These are phyloP conservation scores for Cnidoscolus chayamansa DNA, from an alignment of 441 rosid genomes.

Conservation along the genomic window DNA sequence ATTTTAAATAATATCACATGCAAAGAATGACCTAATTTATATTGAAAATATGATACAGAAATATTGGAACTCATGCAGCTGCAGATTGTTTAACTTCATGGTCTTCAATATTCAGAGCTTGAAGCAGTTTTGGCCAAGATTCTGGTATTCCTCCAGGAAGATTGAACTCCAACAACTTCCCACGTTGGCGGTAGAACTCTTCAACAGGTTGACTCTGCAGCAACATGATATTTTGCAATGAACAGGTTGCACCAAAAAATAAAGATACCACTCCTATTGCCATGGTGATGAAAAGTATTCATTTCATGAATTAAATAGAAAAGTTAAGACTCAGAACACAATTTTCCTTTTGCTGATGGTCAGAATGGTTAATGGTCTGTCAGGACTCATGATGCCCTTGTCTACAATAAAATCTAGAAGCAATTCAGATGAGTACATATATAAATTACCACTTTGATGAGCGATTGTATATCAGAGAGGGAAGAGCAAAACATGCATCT, in stretches of 20 bases:
- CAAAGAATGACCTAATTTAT: conserved; percentile 61
- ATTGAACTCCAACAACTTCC: conserved; percentile 75
- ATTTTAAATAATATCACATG: conserved; percentile 33
- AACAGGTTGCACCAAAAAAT: neutral
- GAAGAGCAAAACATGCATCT: neutral
- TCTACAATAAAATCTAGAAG: neutral
- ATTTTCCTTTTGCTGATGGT: neutral
- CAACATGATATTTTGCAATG: conserved; percentile 14
- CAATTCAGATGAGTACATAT: neutral
- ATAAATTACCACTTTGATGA: neutral
- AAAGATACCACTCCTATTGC: neutral
- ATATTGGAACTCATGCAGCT: conserved; percentile 44
- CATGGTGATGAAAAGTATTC: neutral
- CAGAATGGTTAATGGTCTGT: neutral
- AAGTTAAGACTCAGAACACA: neutral
- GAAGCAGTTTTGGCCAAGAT: conserved; percentile 93
- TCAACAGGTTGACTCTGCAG: conserved; percentile 86
- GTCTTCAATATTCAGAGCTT: conserved; percentile 75
- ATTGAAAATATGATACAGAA: conserved; percentile 24
- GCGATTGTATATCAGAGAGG: neutral
- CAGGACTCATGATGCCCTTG: neutral
- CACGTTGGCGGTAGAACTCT: conserved; percentile 68
- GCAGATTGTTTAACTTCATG: conserved; percentile 55
- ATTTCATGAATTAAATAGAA: neutral
- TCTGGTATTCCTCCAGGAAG: conserved; percentile 98